A percentile compares a stretch with the other conserved stretches of the same genome.
Conservation (phyloP, 257 asterid species). For the Gentiana straminea region DNA sequence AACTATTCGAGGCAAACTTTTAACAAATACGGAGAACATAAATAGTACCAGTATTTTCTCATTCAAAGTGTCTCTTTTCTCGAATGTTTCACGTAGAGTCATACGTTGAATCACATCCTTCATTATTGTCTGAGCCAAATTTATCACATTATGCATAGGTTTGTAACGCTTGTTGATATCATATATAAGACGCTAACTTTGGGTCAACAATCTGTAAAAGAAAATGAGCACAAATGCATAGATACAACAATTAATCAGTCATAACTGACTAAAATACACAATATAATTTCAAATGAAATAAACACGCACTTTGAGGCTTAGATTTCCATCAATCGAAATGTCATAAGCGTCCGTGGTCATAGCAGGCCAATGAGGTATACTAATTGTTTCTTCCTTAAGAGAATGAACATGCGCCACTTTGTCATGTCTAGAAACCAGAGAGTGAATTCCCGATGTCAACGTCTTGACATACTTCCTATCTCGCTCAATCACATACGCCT, state of each 20-base stretch:
- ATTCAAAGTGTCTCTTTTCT: conserved; percentile 81
- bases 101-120: conserved; percentile 92
- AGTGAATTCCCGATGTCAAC: background rate
- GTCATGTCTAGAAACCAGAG: background rate
- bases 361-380: background rate
- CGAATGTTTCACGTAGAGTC: conserved; percentile 90
- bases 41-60: conserved; percentile 73
- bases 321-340: conserved; percentile 1
- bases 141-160: conserved; percentile 74
- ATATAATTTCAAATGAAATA: no score
- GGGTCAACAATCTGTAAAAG: conserved; percentile 71
- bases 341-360: background rate
- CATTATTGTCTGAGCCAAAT: conserved; percentile 95
- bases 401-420: background rate
- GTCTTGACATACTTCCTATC: background rate
- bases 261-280: no score
- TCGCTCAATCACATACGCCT: background rate
- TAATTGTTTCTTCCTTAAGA: background rate
- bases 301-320: background rate
- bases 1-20: no score
- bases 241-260: no score
- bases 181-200: conserved; percentile 62
- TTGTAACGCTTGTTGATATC: conserved; percentile 47
- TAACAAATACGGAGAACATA: background rate
- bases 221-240: background rate